These are phyloP conservation scores for Inga leiocalycina DNA, from an alignment of 306 rosid genomes.

Conservation along the genomic window DNA sequence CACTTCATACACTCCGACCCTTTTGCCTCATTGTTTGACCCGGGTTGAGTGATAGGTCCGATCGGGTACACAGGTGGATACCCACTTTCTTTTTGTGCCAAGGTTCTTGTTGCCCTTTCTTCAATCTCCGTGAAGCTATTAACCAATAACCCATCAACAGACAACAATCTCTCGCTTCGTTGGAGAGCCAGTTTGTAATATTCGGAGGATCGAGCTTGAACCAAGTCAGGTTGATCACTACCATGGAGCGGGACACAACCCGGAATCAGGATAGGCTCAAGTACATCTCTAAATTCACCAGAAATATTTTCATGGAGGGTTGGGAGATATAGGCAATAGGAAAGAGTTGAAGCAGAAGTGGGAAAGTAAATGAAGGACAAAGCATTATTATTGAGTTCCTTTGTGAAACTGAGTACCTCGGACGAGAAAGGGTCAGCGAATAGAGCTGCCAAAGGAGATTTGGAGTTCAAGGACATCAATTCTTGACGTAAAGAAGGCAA, in stretches of 20 bases:
- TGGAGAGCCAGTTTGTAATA: constrained; percentile 28
- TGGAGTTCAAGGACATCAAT: constrained; percentile 12
- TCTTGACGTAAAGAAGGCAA: constrained; percentile 7
- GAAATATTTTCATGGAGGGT: constrained; percentile 21
- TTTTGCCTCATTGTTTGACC: background rate
- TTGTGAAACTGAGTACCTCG: constrained; percentile 26
- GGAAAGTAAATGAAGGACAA: constrained; percentile 34
- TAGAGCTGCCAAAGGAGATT: constrained; percentile 15
- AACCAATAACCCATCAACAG: constrained; percentile 31
- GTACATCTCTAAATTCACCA: constrained; percentile 12
- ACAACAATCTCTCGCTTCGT: background rate
- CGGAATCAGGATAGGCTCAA: constrained; percentile 30
- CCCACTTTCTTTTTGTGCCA: background rate
- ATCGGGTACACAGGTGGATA: constrained; percentile 35
- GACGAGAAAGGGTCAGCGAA: constrained; percentile 23
- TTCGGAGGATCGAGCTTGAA: constrained; percentile 31
- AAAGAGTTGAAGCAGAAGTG: constrained; percentile 9
- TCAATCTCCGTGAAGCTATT: constrained; percentile 40
- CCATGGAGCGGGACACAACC: constrained; percentile 42
- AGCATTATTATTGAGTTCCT: constrained; percentile 18
- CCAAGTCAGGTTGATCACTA: constrained; percentile 21
- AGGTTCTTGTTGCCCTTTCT: background rate
- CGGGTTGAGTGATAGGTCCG: constrained; percentile 39
- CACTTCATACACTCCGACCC: background rate
- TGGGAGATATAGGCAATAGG: constrained; percentile 8